Percentiles rank a stretch among this genome's conserved stretches.
These are phyloP conservation scores for Coprinellus micaceus DNA, from an alignment of 768 basidiomycete genomes.

Conservation along the genomic window DNA sequence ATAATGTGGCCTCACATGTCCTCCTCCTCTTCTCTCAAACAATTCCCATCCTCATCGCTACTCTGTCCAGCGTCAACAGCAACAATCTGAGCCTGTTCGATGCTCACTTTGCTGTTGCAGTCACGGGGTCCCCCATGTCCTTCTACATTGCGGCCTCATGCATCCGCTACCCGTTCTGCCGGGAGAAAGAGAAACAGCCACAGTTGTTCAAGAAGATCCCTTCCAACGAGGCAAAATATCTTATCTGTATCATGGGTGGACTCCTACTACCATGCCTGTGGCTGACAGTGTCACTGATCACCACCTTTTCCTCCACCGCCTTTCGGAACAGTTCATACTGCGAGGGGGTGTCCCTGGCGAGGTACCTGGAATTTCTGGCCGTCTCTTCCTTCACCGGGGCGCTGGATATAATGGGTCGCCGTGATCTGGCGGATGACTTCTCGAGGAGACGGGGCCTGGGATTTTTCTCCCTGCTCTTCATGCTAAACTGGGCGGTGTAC, in stretches of 20 bases:
- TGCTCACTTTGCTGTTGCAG: constrained; percentile 16
- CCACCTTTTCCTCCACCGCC: not conserved
- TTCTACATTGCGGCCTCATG: constrained; percentile 8
- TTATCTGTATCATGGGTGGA: not conserved
- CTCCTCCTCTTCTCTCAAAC: constrained; percentile 17
- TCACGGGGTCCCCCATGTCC: constrained; percentile 16
- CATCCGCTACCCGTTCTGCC: not conserved
- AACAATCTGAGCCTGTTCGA: constrained; percentile 17
- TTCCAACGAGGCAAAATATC: not conserved
- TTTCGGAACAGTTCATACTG: not conserved
- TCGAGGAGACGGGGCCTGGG: not conserved
- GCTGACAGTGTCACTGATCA: not conserved
- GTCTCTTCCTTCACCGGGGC: not conserved
- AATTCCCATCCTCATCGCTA: constrained; percentile 17
- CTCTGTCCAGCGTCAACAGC: constrained; percentile 11
- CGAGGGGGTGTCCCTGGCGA: not conserved
- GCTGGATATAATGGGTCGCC: not conserved
- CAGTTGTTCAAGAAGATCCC: not conserved
- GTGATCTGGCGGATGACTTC: not conserved
- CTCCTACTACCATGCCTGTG: not conserved
- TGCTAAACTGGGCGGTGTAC: not conserved
- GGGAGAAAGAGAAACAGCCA: too few species aligned
- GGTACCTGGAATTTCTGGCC: not conserved
- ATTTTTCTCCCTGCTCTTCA: not conserved
- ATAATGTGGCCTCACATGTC: not conserved